Evolutionary conservation across 2,329 filamentous ascomycete genomes (phyloP), one percentile per base, ranked within the genome.

Genomic region (Stagonosporopsis chrysanthemi): DNA sequence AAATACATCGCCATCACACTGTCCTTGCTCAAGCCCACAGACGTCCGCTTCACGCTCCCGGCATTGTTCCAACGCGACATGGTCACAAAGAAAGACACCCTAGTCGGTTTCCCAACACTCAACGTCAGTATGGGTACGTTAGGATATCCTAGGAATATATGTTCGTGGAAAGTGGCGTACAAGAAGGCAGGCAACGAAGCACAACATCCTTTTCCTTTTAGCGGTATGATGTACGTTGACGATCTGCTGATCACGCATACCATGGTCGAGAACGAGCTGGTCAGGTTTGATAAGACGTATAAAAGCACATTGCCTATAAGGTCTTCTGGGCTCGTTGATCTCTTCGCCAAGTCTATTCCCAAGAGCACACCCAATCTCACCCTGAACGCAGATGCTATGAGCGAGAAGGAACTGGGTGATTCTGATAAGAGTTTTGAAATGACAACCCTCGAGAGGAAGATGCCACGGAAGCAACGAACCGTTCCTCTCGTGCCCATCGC

Each of bases 81-180:
- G 1, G 33, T 29, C 7, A 64, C 64, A 3, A 61, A 63, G n/a
- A 22, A 52, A 26, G 63, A 71, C 15, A 54, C 15, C 2, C 47
- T 72, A 2, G 11, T 72, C 1, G 70, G 67, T 0, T 64, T 72
- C 12, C 70, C 70, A 2, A 71, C 69, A 6, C 59, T 71, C 17
- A 49, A 68, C 24, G 60, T 68, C 6, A 50, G 60, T 7, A 44
- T 60, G 4, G 12, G 60, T 15, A 55, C 59, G 9, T 50, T 60
- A 12, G 61, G 65, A 3, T 42, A 45, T 17, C 61, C 59, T 1
- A 17, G 43, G 9, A 45, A 45, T 6, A 39, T 61, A 2, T 65
- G 63, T 36, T 26, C 52, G 3, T 72, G 66, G 66, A 56, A 45
- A 1, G 65, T 73, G 17, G 56, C 57, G 2, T 73, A 73, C 52